Evolutionary conservation across 441 rosid genomes (phyloP), one percentile per base, ranked within the genome.

Genomic region (Brassica hybrid): DNA sequence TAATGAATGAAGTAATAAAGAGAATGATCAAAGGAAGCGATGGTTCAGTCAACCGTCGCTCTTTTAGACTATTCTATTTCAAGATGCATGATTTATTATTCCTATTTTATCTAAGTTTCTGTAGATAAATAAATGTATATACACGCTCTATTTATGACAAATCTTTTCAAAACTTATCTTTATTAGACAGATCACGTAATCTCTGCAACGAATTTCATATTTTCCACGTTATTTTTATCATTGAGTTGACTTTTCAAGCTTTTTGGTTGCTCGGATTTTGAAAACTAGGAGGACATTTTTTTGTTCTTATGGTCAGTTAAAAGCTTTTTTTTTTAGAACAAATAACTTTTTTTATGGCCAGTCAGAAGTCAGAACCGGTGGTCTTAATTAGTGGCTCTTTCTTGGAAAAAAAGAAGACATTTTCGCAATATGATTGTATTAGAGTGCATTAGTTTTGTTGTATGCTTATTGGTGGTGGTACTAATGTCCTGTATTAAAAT

Each of bases 161-260:
- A 43, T 11, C 50, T 43, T 43, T 43, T 43, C 50, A 11, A 43
- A 43, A 43, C 50, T 43, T 52, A 23, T 63, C 21, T 68, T 69
- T 69, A 62, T 75, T 14, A 34, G 58, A 32, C n/a, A 69, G 74
- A 76, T 70, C 45, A 63, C 75, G 80, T 63, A 63, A 38, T 65
- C 27, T 23, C 30, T 58, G 21, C 34, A 60, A 72, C 64, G 64
- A 56, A 14, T 16, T 8, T 8, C 66, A 62, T 67, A 61, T 78
- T 72, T 78, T 59, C 62, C 57, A 72, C 77, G 59, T 73, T 67
- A 59, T n/a, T 50, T 78, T 78, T 59, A 64, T 17, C 10, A 56
- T 57, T 58, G 7, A 6, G 72, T 77, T 77, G 80, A 71, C 80
- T 30, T 58, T n/a, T 65, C 43, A 70, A 54, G 7, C 16, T 54